Evolutionary conservation across 495 filamentous ascomycete species (phyloP), one percentile per base, ranked within the genome.

Genomic region (Lasiosphaeris hirsuta): DNA sequence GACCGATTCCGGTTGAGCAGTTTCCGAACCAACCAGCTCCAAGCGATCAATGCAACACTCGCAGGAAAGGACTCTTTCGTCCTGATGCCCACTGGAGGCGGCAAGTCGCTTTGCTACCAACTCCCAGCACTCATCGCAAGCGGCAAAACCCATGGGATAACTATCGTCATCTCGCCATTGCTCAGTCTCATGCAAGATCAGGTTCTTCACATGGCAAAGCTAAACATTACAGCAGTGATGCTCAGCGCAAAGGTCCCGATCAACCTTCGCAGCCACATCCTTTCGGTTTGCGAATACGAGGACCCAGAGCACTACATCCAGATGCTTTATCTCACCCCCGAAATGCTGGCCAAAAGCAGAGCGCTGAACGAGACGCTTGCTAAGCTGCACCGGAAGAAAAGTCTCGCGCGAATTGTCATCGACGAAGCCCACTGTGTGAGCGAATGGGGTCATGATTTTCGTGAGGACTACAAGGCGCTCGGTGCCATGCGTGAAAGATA

Each of bases 351-450:
- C 66, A 95, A 90, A 63, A 97, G 82, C 66, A 65, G 78, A 44
- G 62, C 65, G 4, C 83, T 97, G 67, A 69, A 84, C 39, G 76
- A 74, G 52, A 78, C 75, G 7, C 72, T 99, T 19, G 67, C 80
- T 38, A 70, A 73, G 7, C 81, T 99, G 15, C 79, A 94, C 59
- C 60, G 60, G 14, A 82, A 83, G 30, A 71, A 77, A 7, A 87
- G 82, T 57, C 82, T 99, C 10, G 94, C 94, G 9, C 84, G 94
- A 37, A 84, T 99, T 49, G 95, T 97, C 35, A 94, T 99, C 46
- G 94, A 99, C 60, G 94, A 99, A 71, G 94, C 94, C 13, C 94
- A 99, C 68, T 99, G 94, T 69, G 93, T 99, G 18, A 97, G 93
- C 70, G 90, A 97, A 71, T 99, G 94, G 94, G 94, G 94, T 10